Evolutionary conservation across 2,329 filamentous ascomycete species (phyloP), one percentile per base, ranked within the genome.

Genomic region (Fusarium sp.): DNA sequence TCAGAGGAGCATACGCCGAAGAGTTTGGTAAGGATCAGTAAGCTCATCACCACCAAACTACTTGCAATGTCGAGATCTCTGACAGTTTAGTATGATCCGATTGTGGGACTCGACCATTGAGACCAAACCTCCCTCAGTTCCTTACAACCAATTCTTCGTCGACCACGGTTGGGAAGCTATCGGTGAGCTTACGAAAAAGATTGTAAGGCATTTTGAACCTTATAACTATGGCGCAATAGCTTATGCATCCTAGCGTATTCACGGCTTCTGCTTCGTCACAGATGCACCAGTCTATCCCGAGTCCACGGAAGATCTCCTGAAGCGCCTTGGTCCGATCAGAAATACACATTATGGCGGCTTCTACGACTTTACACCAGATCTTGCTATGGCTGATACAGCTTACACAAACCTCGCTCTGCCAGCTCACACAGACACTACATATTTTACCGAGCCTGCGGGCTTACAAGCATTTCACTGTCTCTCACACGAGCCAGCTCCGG

Each of bases 381-480:
- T 98, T 31, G 92, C 94, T 35, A 92, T 92, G 79, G 95, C 95
- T 74, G 95, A 98, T 79, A 97, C 94, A 4, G 95, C 95, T 7
- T 99, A 98, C 84, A 98, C 96, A 4, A 94, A 93, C 77, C 87
- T 96, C 57, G 91, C 91, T 3, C 89, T 99, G 6, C 90, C 91
- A 26, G 92, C 93, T 2, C 96, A 99, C 82, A 98, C 96, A 3
- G 96, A 99, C 83, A 98, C 90, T 12, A 98, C 96, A 2, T 98
- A 99, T 83, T 98, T 98, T 84, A 95, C 91, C 28, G 96, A 98
- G 72, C 96, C 96, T 0, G 92, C 94, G 5, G 94, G 96, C 15
- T 88, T 99, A 39, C 96, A 99, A 81, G 91, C 96, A 33, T 97
- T 99, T 82, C 96, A 99, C 80, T 86, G 98, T 52, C 88, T 98